Evolutionary conservation across 768 basidiomycete genomes (phyloP).

Genomic region (Phylloporus sp.): DNA sequence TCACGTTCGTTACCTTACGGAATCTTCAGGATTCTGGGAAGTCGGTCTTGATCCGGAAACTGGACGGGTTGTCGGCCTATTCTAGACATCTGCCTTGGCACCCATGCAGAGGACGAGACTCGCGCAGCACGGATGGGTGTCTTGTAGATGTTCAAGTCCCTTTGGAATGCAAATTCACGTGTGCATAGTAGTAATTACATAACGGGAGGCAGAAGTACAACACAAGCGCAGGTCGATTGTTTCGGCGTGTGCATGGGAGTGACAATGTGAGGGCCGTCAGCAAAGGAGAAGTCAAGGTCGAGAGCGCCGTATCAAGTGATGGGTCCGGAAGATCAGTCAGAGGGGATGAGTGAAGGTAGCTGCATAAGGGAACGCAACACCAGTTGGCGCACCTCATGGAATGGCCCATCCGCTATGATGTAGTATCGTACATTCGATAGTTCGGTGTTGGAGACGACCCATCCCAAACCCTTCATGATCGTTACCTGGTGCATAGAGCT

Average conservation of each 20-base stretch:
- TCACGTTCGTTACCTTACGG: slow-evolving; percentile 9
- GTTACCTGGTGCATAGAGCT: slow-evolving; percentile 68
- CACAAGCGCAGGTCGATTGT: background rate
- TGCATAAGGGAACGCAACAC: slow-evolving; percentile 52
- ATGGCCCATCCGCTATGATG: slow-evolving; percentile 61
- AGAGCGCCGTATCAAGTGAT: slow-evolving; percentile 74
- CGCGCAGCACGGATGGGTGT: slow-evolving; percentile 10
- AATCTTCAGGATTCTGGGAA: slow-evolving; percentile 76
- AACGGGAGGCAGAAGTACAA: slow-evolving; percentile 1
- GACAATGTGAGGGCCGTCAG: slow-evolving; percentile 66
- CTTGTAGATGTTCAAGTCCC: slow-evolving; percentile 18
- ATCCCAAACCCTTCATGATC: slow-evolving; percentile 78
- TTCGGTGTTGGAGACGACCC: slow-evolving; percentile 11
- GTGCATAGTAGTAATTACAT: too few relatives aligned
- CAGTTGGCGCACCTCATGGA: slow-evolving; percentile 58
- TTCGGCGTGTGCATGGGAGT: slow-evolving; percentile 34
- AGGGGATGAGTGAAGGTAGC: slow-evolving; percentile 64
- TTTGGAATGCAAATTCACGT: slow-evolving; percentile 26
- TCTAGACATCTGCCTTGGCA: slow-evolving; percentile 39
- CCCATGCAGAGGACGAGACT: slow-evolving; percentile 7
- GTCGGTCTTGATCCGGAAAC: slow-evolving; percentile 75
- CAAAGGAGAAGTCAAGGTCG: slow-evolving; percentile 63
- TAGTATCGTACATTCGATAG: slow-evolving; percentile 45
- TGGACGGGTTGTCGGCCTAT: slow-evolving; percentile 81
- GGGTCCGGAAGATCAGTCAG: slow-evolving; percentile 53